phyloP scores from a whole-genome alignment of 164 flowering plant species.

The Chimonanthus praecox region DNA sequence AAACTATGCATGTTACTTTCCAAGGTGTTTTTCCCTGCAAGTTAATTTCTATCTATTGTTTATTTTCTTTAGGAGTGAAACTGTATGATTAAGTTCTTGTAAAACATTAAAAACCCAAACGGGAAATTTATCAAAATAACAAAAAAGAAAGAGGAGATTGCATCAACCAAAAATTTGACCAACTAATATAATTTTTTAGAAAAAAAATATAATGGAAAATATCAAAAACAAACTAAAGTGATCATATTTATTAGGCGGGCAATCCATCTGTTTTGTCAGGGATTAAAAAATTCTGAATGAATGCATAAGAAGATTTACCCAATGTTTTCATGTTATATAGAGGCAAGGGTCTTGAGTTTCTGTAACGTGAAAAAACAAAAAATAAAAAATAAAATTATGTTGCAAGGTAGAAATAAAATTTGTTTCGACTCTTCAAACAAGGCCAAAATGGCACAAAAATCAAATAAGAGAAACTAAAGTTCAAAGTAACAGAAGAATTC shows the following conservation, averaged over 20 bases:
- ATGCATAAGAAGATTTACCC: neutral
- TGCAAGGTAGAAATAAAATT: neutral
- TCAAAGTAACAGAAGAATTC: neutral
- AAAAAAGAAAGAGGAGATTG: neutral
- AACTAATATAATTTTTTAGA: too few species aligned
- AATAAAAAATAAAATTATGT: neutral
- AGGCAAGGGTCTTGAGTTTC: neutral
- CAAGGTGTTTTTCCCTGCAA: too few species aligned
- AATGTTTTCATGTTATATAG: too few species aligned
- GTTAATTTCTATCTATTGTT: too few species aligned
- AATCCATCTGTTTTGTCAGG: neutral
- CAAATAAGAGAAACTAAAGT: neutral
- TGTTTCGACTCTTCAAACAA: neutral
- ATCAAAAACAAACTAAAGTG: neutral
- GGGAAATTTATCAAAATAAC: neutral
- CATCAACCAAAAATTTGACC: neutral
- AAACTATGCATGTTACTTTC: too few species aligned
- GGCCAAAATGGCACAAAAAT: neutral
- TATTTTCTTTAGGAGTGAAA: too few species aligned
- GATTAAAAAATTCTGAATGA: neutral
- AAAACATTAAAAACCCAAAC: neutral
- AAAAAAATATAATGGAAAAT: neutral
- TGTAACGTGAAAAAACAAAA: neutral
- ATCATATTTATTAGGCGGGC: neutral
- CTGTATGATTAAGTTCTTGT: too few species aligned